A percentile compares a stretch with the other conserved stretches of the same genome.
Evolutionary conservation across 2,329 filamentous ascomycete genomes (phyloP).

Genomic region (Beauveria sp.): DNA sequence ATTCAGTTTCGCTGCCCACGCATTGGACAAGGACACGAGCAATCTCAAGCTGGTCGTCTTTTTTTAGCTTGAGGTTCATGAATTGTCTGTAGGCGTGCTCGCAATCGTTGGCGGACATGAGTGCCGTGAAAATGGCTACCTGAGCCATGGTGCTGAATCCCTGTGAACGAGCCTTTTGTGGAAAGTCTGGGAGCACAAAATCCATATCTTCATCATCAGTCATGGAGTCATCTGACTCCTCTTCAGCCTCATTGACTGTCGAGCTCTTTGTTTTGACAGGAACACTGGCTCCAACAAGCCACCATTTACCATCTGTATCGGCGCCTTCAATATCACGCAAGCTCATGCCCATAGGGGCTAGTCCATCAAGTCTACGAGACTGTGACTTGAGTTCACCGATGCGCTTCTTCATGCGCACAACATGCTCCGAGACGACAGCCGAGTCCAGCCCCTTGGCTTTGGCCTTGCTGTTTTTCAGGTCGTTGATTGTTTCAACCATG

Average conservation of each 20-base stretch:
- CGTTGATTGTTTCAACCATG: conserved; percentile 94
- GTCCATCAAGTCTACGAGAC: conserved; percentile 55
- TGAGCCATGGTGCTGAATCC: conserved; percentile 83
- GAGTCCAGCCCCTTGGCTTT: conserved; percentile 68
- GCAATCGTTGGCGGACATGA: conserved; percentile 78
- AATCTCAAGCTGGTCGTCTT: conserved; percentile 77
- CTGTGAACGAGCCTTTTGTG: conserved; percentile 66
- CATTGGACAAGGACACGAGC: conserved; percentile 84
- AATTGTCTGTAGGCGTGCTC: conserved; percentile 77
- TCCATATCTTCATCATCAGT: conserved; percentile 41
- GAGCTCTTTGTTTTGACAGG: conserved; percentile 28
- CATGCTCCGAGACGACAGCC: conserved; percentile 69
- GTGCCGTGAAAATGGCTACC: conserved; percentile 84
- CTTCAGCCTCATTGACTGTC: conserved; percentile 14
- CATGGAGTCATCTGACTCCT: conserved; percentile 17
- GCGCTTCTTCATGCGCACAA: conserved; percentile 80
- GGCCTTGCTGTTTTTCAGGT: conserved; percentile 88
- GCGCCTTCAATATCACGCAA: conserved; percentile 75
- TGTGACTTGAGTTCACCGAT: conserved; percentile 65
- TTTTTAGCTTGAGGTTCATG: conserved; percentile 76
- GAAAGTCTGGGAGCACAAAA: conserved; percentile 56
- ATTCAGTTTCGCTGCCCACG: conserved; percentile 69
- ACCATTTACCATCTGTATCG: conserved; percentile 92
- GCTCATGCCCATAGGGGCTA: conserved; percentile 74
- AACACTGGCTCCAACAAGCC: conserved; percentile 96